These are phyloP conservation scores for Chlorophyllum brunneum DNA, from an alignment of 768 basidiomycete species.

Conservation along the genomic window DNA sequence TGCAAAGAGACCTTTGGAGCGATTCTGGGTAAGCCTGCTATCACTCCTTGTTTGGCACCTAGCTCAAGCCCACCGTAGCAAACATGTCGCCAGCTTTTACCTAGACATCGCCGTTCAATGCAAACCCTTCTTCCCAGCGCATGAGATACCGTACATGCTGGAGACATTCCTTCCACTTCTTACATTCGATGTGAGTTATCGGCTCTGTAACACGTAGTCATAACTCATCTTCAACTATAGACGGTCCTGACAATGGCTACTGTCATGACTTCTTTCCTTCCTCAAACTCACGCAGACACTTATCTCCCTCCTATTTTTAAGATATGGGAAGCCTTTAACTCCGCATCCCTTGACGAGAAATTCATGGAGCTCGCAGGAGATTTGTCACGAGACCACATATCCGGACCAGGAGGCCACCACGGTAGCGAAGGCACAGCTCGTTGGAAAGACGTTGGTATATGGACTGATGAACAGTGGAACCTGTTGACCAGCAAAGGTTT, in stretches of 20 bases:
- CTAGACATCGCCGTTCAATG: slow-evolving; percentile 72
- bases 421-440: slow-evolving; percentile 51
- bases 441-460: slow-evolving; percentile 88
- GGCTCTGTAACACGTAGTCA: neutral
- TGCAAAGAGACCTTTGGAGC: slow-evolving; percentile 74
- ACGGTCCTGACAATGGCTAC: slow-evolving; percentile 68
- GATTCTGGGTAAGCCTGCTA: slow-evolving; percentile 59
- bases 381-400: slow-evolving; percentile 67
- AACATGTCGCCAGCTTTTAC: slow-evolving; percentile 45
- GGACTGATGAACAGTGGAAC: slow-evolving; percentile 81
- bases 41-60: slow-evolving; percentile 36
- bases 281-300: slow-evolving; percentile 56
- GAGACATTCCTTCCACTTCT: slow-evolving; percentile 64
- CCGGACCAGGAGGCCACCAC: slow-evolving; percentile 49
- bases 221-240: slow-evolving; percentile 29
- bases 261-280: slow-evolving; percentile 75
- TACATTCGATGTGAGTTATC: slow-evolving; percentile 59
- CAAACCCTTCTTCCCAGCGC: slow-evolving; percentile 63
- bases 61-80: slow-evolving; percentile 52
- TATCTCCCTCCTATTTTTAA: slow-evolving; percentile 73
- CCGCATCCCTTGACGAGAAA: slow-evolving; percentile 68
- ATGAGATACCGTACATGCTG: slow-evolving; percentile 69
- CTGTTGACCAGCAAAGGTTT: slow-evolving; percentile 80
- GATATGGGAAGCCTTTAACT: slow-evolving; percentile 79
- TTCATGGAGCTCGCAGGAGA: slow-evolving; percentile 68